Conservation (phyloP, 306 rosid species). For the Glycine tomentella region DNA sequence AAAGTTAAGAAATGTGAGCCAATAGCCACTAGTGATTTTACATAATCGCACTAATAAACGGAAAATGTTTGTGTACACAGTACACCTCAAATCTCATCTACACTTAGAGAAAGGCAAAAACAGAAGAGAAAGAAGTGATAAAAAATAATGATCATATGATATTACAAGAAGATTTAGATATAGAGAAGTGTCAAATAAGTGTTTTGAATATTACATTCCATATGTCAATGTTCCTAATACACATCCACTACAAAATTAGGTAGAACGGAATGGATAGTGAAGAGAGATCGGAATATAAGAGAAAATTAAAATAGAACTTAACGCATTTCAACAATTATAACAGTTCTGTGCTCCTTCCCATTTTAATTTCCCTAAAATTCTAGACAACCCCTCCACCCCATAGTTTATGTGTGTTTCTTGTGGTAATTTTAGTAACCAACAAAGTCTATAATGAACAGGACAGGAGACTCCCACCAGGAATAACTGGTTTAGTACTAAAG, state of each 20-base stretch:
- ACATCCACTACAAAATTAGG: too few relatives aligned
- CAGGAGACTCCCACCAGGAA: slow-evolving; percentile 83
- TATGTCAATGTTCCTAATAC: too few relatives aligned
- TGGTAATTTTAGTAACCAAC: slow-evolving; percentile 41
- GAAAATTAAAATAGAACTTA: background rate
- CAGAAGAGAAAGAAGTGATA: too few relatives aligned
- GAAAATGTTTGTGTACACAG: background rate
- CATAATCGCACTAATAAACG: background rate
- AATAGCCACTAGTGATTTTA: slow-evolving; percentile 6
- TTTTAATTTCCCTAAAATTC: background rate
- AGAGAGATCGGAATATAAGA: too few relatives aligned
- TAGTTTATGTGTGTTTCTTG: background rate
- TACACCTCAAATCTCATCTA: too few relatives aligned
- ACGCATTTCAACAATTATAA: background rate
- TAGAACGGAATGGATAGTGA: too few relatives aligned
- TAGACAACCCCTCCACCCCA: background rate
- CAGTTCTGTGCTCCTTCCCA: background rate
- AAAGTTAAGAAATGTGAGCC: slow-evolving; percentile 29
- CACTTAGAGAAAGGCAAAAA: too few relatives aligned
- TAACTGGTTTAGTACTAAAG: slow-evolving; percentile 79
- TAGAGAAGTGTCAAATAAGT: too few relatives aligned
- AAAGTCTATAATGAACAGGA: slow-evolving; percentile 55
- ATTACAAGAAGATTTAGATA: too few relatives aligned
- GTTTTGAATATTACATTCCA: too few relatives aligned
- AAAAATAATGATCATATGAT: too few relatives aligned